Evolutionary conservation across 306 rosid species (phyloP).

Genomic region (Luffa aegyptiaca): DNA sequence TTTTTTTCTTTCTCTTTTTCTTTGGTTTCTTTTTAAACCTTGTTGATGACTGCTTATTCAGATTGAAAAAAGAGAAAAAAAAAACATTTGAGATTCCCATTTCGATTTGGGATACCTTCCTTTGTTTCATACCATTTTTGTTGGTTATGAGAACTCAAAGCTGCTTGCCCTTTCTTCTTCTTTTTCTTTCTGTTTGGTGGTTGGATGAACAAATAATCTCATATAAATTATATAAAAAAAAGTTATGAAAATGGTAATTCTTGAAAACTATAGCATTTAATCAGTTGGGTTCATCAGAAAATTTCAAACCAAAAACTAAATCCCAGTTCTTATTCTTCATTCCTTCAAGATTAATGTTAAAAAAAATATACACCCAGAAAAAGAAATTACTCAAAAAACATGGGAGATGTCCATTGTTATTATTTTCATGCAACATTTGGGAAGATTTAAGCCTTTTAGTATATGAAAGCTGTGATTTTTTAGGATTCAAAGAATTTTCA

Average conservation of each 20-base stretch:
- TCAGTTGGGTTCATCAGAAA: not conserved
- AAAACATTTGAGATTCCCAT: not conserved
- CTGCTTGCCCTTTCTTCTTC: constrained; percentile 8
- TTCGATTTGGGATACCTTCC: not conserved
- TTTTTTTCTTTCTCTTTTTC: not conserved
- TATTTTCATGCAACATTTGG: not conserved
- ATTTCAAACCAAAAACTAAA: not conserved
- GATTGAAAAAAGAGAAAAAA: not conserved
- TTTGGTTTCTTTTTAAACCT: not conserved
- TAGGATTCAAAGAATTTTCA: not conserved
- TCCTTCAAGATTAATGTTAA: not conserved
- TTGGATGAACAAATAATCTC: constrained; percentile 41
- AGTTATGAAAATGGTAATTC: not conserved
- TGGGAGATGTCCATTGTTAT: not conserved
- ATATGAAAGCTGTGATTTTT: not conserved
- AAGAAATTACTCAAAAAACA: not conserved
- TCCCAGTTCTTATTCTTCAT: not conserved
- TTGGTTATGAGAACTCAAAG: constrained; percentile 63
- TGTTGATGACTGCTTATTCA: not conserved
- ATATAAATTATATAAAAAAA: constrained; percentile 32
- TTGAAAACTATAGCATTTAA: not conserved
- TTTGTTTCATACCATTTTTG: constrained; percentile 17
- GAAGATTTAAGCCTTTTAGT: not conserved
- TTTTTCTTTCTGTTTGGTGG: constrained; percentile 60
- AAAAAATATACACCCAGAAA: not conserved